A percentile compares a stretch with the other conserved stretches of the same genome.
Evolutionary conservation across 2,329 filamentous ascomycete genomes (phyloP).

Genomic region (Colletotrichum sp.): DNA sequence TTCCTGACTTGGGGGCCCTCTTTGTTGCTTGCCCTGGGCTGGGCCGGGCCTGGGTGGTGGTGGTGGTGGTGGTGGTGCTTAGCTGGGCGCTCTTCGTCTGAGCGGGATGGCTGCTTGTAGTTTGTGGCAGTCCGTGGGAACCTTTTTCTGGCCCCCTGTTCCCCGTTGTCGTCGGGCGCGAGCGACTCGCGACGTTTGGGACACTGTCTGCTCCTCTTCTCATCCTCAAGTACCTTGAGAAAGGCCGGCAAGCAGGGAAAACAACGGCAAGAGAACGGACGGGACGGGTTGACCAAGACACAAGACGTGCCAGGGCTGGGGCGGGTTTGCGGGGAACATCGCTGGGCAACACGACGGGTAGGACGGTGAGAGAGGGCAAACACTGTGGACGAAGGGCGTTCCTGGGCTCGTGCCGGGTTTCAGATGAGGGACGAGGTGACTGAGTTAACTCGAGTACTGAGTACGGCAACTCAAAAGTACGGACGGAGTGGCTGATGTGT

Average conservation of each 20-base stretch:
- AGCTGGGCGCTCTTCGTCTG: neutral
- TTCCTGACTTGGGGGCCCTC: neutral
- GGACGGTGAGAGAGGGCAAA: neutral
- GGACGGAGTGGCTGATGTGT: slow-evolving; percentile 11
- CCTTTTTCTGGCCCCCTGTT: neutral
- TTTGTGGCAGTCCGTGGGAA: neutral
- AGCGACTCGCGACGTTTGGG: slow-evolving; percentile 1
- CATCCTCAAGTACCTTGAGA: neutral
- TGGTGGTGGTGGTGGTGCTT: neutral
- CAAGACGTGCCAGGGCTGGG: neutral
- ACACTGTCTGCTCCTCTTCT: neutral
- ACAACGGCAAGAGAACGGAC: neutral
- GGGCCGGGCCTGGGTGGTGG: neutral
- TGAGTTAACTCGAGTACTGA: neutral
- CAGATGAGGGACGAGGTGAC: slow-evolving; percentile 8
- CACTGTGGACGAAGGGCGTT: neutral
- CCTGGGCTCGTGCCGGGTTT: slow-evolving; percentile 11
- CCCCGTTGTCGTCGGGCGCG: neutral
- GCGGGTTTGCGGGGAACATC: slow-evolving; percentile 15
- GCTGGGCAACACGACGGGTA: neutral
- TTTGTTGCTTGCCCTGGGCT: neutral
- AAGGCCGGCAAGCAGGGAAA: neutral
- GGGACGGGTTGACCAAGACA: neutral
- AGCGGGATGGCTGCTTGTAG: slow-evolving; percentile 1
- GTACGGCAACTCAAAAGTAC: slow-evolving; percentile 3